Conservation (phyloP, 2,329 filamentous ascomycete genomes). For the Talaromyces sp. region DNA sequence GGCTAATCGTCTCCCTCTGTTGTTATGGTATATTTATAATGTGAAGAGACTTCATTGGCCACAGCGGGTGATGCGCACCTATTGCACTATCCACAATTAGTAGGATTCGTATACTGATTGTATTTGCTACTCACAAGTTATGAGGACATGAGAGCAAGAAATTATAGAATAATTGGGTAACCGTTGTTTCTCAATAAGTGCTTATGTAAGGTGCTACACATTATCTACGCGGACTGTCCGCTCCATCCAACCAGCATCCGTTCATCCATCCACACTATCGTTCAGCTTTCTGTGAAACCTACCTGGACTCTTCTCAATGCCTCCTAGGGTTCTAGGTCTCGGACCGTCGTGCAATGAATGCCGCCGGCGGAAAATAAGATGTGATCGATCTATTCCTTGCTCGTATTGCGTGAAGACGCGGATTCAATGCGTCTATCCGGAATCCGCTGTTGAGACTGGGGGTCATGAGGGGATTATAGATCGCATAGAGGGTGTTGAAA, state of each 20-base stretch:
- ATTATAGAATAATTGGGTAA: background rate
- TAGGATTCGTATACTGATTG: background rate
- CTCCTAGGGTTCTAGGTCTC: background rate
- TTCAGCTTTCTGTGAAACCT: background rate
- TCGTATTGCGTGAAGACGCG: background rate
- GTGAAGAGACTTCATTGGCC: background rate
- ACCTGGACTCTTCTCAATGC: background rate
- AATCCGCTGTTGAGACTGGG: background rate
- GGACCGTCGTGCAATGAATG: background rate
- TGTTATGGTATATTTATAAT: background rate
- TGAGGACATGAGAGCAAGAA: background rate
- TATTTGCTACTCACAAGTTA: background rate
- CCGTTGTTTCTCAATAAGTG: background rate
- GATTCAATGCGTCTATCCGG: background rate
- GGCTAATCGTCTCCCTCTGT: background rate
- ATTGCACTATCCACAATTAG: background rate
- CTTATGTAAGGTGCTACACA: background rate
- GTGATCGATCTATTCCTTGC: background rate
- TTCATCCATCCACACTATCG: background rate
- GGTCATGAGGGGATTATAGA: background rate
- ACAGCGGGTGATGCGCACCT: background rate
- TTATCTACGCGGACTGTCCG: background rate
- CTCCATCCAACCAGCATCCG: background rate
- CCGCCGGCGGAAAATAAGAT: background rate
- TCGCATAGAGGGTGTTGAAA: background rate